These are phyloP conservation scores for Thuja plicata DNA, from an alignment of 83 land plant species.

Conservation along the genomic window DNA sequence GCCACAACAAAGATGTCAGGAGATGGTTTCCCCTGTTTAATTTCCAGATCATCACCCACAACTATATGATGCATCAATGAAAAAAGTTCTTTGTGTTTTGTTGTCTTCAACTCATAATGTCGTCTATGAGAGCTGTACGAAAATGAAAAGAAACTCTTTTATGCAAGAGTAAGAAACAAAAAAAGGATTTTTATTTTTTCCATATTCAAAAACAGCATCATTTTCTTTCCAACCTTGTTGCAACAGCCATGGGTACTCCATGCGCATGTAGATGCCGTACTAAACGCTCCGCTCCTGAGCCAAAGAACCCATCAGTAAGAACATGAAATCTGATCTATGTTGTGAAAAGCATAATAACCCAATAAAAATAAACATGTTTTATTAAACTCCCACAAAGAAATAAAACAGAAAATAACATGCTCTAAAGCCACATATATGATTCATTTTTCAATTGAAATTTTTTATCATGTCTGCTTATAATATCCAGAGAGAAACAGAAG, in stretches of 20 bases:
- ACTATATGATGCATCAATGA: constrained; percentile 89
- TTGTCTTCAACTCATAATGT: constrained; percentile 89
- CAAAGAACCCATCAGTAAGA: constrained; percentile 7
- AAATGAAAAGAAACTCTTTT: background rate
- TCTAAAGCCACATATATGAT: background rate
- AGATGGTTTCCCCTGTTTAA: constrained; percentile 86
- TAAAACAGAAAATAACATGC: background rate
- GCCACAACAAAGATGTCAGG: constrained; percentile 92
- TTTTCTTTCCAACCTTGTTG: constrained; percentile 68
- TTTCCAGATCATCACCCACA: constrained; percentile 91
- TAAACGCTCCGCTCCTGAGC: constrained; percentile 70
- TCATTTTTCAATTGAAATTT: background rate
- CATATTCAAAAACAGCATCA: background rate
- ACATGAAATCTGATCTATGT: background rate
- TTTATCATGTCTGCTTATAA: background rate
- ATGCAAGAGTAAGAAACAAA: background rate
- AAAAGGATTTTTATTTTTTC: background rate
- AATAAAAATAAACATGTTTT: background rate
- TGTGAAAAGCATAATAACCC: background rate
- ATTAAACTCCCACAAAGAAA: background rate
- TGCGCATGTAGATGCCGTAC: constrained; percentile 74
- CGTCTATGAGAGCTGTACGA: constrained; percentile 68
- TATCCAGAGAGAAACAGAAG: background rate
- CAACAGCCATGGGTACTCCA: constrained; percentile 77
- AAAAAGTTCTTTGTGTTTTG: constrained; percentile 71